phyloP scores from a whole-genome alignment of 768 basidiomycete species.

The Hemileccinum rubropunctum region DNA sequence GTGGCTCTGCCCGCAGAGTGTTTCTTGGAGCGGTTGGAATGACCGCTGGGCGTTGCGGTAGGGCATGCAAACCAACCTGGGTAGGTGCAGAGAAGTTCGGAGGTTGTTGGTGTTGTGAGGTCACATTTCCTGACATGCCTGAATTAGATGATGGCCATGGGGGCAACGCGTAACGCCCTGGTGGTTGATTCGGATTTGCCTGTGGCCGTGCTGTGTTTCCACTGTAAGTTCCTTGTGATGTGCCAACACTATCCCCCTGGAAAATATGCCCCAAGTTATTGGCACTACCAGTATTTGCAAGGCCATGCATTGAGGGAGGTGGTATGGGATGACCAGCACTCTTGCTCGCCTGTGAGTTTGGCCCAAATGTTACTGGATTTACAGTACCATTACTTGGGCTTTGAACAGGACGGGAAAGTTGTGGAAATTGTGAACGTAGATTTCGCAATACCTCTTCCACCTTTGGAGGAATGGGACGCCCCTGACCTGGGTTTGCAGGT shows the following conservation, averaged over 20 bases:
- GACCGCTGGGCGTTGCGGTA: constrained; percentile 19
- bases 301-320: neutral
- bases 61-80: neutral
- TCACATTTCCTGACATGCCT: constrained; percentile 1
- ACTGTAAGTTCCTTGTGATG: constrained; percentile 1
- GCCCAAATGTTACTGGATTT: neutral
- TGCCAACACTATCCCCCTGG: constrained; percentile 8
- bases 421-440: constrained; percentile 16
- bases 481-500: constrained; percentile 2
- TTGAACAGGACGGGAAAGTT: constrained; percentile 4
- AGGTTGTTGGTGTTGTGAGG: neutral
- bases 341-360: neutral
- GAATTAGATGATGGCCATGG: constrained; percentile 1
- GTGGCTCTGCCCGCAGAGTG: constrained; percentile 18
- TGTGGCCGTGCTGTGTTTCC: neutral
- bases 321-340: neutral
- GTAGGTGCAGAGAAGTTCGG: neutral
- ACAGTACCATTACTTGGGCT: neutral
- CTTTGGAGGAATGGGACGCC: neutral
- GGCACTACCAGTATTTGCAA: neutral
- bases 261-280: neutral
- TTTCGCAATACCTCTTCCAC: constrained; percentile 15
- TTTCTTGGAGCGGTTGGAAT: neutral
- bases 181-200: constrained; percentile 4
- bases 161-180: neutral